Conservation (phyloP, 2,329 filamentous ascomycete genomes). For the Pseudocercospora fijiensis region DNA sequence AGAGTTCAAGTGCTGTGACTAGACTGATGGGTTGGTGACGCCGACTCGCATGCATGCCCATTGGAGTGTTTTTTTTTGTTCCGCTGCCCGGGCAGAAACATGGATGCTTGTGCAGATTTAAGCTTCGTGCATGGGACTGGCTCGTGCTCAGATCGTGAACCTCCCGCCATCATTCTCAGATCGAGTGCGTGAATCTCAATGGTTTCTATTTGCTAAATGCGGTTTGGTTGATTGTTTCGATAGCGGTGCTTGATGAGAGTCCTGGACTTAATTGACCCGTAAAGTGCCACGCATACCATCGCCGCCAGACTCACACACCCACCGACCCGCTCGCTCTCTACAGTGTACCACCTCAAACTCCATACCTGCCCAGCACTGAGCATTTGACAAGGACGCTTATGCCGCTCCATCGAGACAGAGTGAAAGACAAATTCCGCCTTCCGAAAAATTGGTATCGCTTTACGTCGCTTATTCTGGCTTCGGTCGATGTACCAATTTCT, state of each 20-base stretch:
- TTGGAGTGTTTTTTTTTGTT: background rate
- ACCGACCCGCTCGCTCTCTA: background rate
- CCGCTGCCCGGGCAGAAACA: background rate
- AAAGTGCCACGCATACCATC: background rate
- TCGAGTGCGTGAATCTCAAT: too few species aligned
- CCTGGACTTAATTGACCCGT: too few species aligned
- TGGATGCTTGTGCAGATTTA: background rate
- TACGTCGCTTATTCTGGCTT: conserved; percentile 53
- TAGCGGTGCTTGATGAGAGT: too few species aligned
- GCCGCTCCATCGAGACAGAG: background rate
- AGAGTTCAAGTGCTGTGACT: too few species aligned
- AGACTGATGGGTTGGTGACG: too few species aligned
- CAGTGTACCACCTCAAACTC: background rate
- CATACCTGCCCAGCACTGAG: background rate
- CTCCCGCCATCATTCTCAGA: too few species aligned
- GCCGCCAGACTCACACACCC: background rate
- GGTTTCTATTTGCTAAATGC: too few species aligned
- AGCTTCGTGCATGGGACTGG: too few species aligned
- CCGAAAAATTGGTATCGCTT: conserved; percentile 57
- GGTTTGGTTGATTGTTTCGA: too few species aligned
- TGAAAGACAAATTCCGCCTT: background rate
- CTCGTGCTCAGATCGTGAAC: too few species aligned
- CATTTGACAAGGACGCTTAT: too few species aligned
- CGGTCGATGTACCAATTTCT: conserved; percentile 53
- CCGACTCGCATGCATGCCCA: background rate